phyloP scores from a whole-genome alignment of 139 green algal species.

The Chlorella ohadii region DNA sequence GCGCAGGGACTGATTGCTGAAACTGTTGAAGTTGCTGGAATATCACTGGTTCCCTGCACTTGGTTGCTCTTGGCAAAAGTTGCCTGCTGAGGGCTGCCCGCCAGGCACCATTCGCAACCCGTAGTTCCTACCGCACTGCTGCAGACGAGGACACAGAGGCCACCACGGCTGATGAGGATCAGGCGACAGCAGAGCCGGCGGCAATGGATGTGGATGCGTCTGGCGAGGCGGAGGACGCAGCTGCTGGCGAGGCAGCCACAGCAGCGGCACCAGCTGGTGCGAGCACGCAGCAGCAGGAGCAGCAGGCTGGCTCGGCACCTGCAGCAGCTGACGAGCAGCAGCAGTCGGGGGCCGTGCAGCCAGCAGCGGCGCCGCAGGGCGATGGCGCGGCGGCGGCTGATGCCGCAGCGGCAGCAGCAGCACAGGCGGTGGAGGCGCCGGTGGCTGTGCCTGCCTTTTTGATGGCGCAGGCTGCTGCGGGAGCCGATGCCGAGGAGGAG shows the following conservation, averaged over 20 bases:
- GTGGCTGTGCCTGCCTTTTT: background rate
- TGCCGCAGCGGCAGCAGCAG: background rate
- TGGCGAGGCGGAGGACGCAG: background rate
- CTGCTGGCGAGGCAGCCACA: background rate
- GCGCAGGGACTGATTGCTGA: too few species aligned
- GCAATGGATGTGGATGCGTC: background rate
- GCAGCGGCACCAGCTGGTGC: background rate
- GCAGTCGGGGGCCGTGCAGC: background rate
- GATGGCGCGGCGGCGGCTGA: background rate
- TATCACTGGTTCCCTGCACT: background rate
- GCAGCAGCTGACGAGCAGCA: background rate
- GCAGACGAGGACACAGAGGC: background rate
- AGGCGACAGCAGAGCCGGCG: background rate
- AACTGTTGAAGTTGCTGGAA: too few species aligned
- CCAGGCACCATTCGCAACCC: too few species aligned
- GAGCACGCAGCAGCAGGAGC: background rate
- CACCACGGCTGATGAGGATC: background rate
- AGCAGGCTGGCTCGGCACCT: background rate
- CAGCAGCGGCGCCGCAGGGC: background rate
- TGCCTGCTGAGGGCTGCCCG: too few species aligned
- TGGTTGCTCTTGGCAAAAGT: too few species aligned
- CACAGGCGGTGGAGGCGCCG: background rate
- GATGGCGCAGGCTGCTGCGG: background rate
- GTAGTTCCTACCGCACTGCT: too few species aligned
- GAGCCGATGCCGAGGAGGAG: conserved; percentile 25